phyloP scores from a whole-genome alignment of 805 yeast species.

The Ascoidea tarda region DNA sequence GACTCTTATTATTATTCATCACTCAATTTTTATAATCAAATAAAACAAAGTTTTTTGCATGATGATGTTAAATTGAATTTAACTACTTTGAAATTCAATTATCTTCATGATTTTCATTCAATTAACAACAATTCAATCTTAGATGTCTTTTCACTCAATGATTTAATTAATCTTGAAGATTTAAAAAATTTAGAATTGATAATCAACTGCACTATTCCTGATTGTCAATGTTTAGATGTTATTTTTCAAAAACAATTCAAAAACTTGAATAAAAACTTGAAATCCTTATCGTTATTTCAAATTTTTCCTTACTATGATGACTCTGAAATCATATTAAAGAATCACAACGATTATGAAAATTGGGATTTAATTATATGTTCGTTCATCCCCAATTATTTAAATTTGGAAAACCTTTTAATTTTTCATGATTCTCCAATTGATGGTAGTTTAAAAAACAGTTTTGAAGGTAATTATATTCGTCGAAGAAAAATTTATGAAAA shows the following conservation, averaged over 20 bases:
- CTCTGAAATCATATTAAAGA: conserved; percentile 20
- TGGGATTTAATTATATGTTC: conserved; percentile 38
- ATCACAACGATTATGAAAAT: conserved; percentile 34
- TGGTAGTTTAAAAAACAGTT: conserved; percentile 46
- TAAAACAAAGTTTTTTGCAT: conserved; percentile 9
- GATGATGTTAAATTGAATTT: conserved; percentile 13
- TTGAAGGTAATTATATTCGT: conserved; percentile 60
- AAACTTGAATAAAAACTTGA: conserved; percentile 4
- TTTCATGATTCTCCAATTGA: conserved; percentile 44
- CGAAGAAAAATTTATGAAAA: conserved; percentile 36
- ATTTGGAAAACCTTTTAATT: conserved; percentile 30
- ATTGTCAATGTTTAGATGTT: conserved; percentile 30
- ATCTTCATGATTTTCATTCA: conserved; percentile 31
- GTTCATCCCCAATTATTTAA: conserved; percentile 22
- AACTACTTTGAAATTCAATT: conserved; percentile 23
- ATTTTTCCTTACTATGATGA: conserved; percentile 10
- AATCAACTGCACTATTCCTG: conserved; percentile 36
- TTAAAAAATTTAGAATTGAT: conserved; percentile 32
- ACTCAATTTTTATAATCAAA: conserved; percentile 19
- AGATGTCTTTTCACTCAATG: conserved; percentile 17
- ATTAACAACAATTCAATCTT: conserved; percentile 22
- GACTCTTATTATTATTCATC: conserved; percentile 23
- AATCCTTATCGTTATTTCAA: conserved; percentile 18
- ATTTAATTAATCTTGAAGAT: conserved; percentile 16
- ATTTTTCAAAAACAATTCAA: conserved; percentile 19